Evolutionary conservation across 2,329 filamentous ascomycete genomes (phyloP).

Genomic region (Metarhizium anisopliae): DNA sequence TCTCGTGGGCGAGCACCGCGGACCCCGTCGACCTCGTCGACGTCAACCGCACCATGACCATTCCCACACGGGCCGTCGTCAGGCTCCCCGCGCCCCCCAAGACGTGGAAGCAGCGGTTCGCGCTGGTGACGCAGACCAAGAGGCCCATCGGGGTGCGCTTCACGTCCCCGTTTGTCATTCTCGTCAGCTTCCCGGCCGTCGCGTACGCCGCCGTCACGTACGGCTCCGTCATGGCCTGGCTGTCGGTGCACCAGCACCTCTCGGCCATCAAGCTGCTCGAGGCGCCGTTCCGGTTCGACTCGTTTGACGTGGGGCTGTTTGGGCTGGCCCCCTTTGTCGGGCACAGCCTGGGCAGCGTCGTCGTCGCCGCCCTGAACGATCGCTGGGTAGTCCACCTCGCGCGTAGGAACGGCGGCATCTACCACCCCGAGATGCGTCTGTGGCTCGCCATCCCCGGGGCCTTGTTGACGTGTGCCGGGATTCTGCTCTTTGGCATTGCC

Average conservation of each 20-base stretch:
- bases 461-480: slow-evolving; percentile 20
- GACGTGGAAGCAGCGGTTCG: slow-evolving; percentile 12
- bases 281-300: slow-evolving; percentile 19
- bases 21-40: background rate
- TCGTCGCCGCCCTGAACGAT: slow-evolving; percentile 28
- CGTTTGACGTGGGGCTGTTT: slow-evolving; percentile 16
- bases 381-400: slow-evolving; percentile 26
- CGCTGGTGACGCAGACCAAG: slow-evolving; percentile 10
- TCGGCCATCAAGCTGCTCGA: slow-evolving; percentile 15
- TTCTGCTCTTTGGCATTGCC: slow-evolving; percentile 27
- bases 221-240: slow-evolving; percentile 26
- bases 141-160: slow-evolving; percentile 7
- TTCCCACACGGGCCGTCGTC: background rate
- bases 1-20: background rate
- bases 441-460: slow-evolving; percentile 18
- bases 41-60: background rate
- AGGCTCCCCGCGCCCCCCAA: slow-evolving; percentile 4
- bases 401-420: slow-evolving; percentile 26
- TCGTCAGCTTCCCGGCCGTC: slow-evolving; percentile 21
- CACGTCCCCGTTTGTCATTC: slow-evolving; percentile 8
- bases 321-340: slow-evolving; percentile 24
- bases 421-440: slow-evolving; percentile 34
- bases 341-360: slow-evolving; percentile 24
- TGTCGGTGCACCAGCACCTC: slow-evolving; percentile 15
- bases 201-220: slow-evolving; percentile 30